These are phyloP conservation scores for Candida boleticola DNA, from an alignment of 805 yeast genomes.

Conservation along the genomic window DNA sequence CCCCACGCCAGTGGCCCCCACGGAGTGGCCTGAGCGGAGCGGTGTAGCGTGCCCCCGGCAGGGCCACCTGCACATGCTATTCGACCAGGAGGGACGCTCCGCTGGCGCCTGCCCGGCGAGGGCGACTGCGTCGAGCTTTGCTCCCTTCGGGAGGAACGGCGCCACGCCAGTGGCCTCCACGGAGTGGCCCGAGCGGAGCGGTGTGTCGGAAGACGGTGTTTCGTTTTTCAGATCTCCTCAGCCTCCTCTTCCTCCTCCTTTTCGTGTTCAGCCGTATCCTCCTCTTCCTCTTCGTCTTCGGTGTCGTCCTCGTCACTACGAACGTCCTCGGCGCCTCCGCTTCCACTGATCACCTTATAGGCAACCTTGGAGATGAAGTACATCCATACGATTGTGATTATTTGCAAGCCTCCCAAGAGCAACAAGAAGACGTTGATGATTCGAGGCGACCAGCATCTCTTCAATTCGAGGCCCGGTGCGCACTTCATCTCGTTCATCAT, in stretches of 20 bases:
- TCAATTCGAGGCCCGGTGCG: conserved; percentile 21
- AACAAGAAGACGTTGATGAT: conserved; percentile 48
- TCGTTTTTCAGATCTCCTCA: no score
- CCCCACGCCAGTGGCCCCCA: no score
- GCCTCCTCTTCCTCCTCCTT: conserved; percentile 19
- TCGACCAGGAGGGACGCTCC: no score
- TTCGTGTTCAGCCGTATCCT: conserved; percentile 30
- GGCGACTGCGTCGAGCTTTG: no score
- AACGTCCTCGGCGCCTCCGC: conserved; percentile 72
- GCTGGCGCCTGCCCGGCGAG: no score
- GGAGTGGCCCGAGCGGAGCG: no score
- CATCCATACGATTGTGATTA: conserved; percentile 71
- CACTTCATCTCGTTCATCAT: conserved; percentile 50
- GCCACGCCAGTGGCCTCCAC: no score
- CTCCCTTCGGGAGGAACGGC: no score
- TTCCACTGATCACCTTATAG: conserved; percentile 64
- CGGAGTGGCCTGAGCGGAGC: no score
- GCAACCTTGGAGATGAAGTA: conserved; percentile 70
- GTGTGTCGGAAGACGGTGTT: no score
- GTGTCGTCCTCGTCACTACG: conserved; percentile 78
- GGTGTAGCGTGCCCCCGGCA: no score
- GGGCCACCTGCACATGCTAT: no score
- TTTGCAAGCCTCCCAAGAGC: conserved; percentile 64
- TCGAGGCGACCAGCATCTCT: conserved; percentile 50
- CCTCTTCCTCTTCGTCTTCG: conserved; percentile 27